Base-by-base conservation (phyloP, 805 yeast genomes). In the Candida takata region DNA sequence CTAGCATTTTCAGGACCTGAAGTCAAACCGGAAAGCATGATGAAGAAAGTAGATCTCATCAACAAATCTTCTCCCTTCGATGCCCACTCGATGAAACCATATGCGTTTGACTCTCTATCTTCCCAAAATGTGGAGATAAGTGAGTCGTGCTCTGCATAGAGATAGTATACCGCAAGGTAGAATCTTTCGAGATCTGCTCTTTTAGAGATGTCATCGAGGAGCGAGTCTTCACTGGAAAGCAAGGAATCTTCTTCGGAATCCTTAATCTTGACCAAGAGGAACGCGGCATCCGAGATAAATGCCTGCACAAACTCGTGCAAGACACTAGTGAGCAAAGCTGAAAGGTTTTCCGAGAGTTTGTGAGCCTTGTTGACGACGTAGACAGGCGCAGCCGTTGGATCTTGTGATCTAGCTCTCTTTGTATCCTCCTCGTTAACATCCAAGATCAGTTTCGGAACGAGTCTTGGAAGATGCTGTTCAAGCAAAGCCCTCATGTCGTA, bases 81-180 rank as follows among this genome's bases (percentile, higher is more conserved):
- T 1, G 95, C 94, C 97, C 97, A 92, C 37, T 74, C 74, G 27
- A 90, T 65, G 45, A 92, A 88, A 0, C 95, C 97, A 50, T 74
- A 69, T 2, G 85, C 65, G 38, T 78, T 77, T 11, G 80, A 72
- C 35, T 71, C 77, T 14, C 72, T 63, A 43, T 81, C 84, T 10
- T 58, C 55, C 95, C 95, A 88, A 51, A 84, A 82, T 10, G 62
- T 59, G 2, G 66, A 50, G 11, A 83, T 71, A 7, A 79, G 60
- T 1, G 70, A 69, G 1, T 79, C 75, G 38, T 95, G 67, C 13
- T 72, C 67, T 19, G 71, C 63, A 54, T 81, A 87, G 7, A 85
- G 66, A 53, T 72, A 83, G 29, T 79, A 79, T 40, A 85, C 66
- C 3, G 90, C 70, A 44, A 88, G 53, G 51, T 85, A 88, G 50